These are phyloP conservation scores for Podochytrium sp. DNA, from an alignment of 192 early-diverging fungal species.

Conservation along the genomic window DNA sequence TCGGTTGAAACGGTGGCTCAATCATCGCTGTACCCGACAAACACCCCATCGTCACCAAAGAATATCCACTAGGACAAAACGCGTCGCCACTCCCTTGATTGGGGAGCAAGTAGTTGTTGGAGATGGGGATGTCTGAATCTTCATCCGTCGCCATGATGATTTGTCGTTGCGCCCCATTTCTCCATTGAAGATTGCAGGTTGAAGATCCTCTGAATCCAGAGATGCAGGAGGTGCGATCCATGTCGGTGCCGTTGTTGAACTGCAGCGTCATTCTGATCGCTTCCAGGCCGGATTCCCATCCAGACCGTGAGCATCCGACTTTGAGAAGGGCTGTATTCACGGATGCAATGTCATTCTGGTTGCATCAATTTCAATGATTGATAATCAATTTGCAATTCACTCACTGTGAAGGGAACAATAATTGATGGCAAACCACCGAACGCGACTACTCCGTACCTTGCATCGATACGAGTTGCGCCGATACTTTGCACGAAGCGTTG, in stretches of 20 bases:
- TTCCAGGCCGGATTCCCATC: slow-evolving; percentile 46
- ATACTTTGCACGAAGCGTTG: slow-evolving; percentile 28
- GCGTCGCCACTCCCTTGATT: background rate
- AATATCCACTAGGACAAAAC: slow-evolving; percentile 8
- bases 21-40: background rate
- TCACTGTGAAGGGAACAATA: slow-evolving; percentile 37
- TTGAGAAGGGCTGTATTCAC: slow-evolving; percentile 9
- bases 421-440: slow-evolving; percentile 39
- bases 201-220: background rate
- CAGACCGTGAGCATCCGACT: slow-evolving; percentile 32
- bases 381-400: background rate
- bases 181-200: slow-evolving; percentile 36
- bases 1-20: slow-evolving; percentile 8
- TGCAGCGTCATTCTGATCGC: slow-evolving; percentile 42
- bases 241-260: slow-evolving; percentile 29
- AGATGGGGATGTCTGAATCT: slow-evolving; percentile 43
- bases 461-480: slow-evolving; percentile 26
- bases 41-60: slow-evolving; percentile 1
- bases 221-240: slow-evolving; percentile 1
- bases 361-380: background rate
- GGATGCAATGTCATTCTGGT: too few species aligned
- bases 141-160: slow-evolving; percentile 51
- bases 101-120: slow-evolving; percentile 8
- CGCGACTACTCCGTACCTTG: slow-evolving; percentile 40
- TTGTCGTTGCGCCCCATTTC: slow-evolving; percentile 16